Percentiles rank a stretch among this genome's conserved stretches.
Conservation (phyloP, 139 green algal species). For the Eudorina sp. region DNA sequence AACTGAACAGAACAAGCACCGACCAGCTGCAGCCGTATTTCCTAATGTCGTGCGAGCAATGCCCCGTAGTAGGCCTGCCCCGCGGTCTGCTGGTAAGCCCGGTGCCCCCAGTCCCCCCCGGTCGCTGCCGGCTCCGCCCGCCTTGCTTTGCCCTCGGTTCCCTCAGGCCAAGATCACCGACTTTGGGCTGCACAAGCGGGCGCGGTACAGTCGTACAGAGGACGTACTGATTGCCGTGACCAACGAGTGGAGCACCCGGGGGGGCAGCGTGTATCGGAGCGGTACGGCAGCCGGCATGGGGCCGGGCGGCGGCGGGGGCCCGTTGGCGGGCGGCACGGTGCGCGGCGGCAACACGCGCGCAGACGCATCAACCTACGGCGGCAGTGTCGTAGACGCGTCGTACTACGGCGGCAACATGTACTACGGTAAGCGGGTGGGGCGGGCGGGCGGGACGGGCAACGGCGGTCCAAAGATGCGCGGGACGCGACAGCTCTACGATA, state of each 20-base stretch:
- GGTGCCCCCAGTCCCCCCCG: no score
- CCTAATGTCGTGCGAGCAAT: no score
- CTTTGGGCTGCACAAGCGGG: constrained; percentile 78
- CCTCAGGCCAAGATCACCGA: constrained; percentile 73
- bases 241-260: constrained; percentile 27
- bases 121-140: no score
- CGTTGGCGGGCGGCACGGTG: constrained; percentile 22
- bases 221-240: constrained; percentile 39
- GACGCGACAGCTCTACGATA: no score
- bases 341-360: constrained; percentile 28
- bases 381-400: constrained; percentile 18
- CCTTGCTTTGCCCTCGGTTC: no score
- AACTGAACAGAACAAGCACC: no score
- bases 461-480: no score
- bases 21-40: no score
- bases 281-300: background rate
- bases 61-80: no score
- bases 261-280: constrained; percentile 9
- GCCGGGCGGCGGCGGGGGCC: constrained; percentile 49
- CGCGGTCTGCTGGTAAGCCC: no score
- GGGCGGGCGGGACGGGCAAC: no score
- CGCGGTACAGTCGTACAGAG: constrained; percentile 20
- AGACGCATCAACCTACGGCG: background rate
- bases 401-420: constrained; percentile 37
- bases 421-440: no score